phyloP scores from a whole-genome alignment of 805 yeast genomes.

The Candida wancherniae region DNA sequence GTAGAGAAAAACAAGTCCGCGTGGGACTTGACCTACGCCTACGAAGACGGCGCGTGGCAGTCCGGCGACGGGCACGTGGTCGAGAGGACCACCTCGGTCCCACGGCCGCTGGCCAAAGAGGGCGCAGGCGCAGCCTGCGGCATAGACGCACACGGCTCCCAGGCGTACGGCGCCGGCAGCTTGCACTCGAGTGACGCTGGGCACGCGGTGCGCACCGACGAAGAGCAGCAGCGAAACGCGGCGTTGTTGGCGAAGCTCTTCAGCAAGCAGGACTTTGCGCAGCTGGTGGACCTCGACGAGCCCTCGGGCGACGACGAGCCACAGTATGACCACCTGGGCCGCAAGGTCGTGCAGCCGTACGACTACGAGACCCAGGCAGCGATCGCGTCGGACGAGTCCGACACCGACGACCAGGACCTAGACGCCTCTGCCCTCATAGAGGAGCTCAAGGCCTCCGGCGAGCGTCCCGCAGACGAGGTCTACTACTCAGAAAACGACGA shows the following conservation, averaged over 20 bases:
- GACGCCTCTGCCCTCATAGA: slow-evolving; percentile 14
- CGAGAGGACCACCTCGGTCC: slow-evolving; percentile 54
- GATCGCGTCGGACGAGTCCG: slow-evolving; percentile 17
- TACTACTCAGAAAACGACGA: slow-evolving; percentile 38
- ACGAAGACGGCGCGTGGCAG: slow-evolving; percentile 66
- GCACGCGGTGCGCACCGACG: slow-evolving; percentile 1
- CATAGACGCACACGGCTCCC: background rate
- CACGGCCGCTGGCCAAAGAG: too few species aligned
- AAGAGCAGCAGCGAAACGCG: slow-evolving; percentile 31
- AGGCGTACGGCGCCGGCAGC: too few species aligned
- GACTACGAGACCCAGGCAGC: slow-evolving; percentile 34
- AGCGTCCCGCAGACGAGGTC: slow-evolving; percentile 24
- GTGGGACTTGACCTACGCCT: slow-evolving; percentile 60
- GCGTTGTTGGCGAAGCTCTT: slow-evolving; percentile 47
- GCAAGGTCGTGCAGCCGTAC: slow-evolving; percentile 26
- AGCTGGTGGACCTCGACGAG: slow-evolving; percentile 41
- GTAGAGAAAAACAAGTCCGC: slow-evolving; percentile 60
- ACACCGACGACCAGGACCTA: slow-evolving; percentile 13
- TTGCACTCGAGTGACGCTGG: too few species aligned
- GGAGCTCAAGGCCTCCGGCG: slow-evolving; percentile 15
- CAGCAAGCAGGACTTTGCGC: slow-evolving; percentile 47
- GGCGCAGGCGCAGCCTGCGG: slow-evolving; percentile 11
- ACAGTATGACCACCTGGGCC: slow-evolving; percentile 43
- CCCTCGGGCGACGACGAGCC: slow-evolving; percentile 27
- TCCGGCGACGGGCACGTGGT: slow-evolving; percentile 76